Percentiles rank a stretch among this genome's conserved stretches.
Evolutionary conservation across 2,329 filamentous ascomycete genomes (phyloP).

Genomic region (Phialemoniopsis sp.): DNA sequence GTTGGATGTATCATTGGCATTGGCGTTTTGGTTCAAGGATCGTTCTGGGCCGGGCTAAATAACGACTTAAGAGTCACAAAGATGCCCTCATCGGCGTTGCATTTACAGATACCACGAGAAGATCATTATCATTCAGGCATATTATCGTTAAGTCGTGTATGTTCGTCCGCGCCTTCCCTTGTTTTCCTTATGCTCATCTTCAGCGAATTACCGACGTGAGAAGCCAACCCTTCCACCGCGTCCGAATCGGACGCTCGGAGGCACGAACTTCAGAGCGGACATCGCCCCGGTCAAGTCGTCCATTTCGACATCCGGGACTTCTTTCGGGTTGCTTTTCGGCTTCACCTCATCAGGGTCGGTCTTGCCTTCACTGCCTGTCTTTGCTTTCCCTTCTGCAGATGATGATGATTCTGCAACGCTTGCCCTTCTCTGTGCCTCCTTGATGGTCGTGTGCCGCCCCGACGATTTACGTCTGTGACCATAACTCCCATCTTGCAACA

Average conservation of each 20-base stretch:
- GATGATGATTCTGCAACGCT: no score
- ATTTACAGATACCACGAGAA: no score
- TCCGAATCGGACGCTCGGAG: constrained; percentile 63
- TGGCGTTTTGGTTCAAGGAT: no score
- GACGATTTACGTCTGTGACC: constrained; percentile 44
- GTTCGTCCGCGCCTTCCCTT: not conserved
- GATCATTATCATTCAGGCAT: no score
- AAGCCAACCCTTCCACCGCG: constrained; percentile 50
- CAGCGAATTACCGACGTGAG: constrained; percentile 32
- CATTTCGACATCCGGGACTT: constrained; percentile 47
- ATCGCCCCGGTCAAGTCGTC: constrained; percentile 62
- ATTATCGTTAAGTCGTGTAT: no score
- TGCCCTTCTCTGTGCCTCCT: constrained; percentile 15
- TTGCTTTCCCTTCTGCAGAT: no score
- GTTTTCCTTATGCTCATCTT: not conserved
- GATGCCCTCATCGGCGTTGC: no score
- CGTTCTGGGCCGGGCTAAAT: no score
- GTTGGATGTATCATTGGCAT: no score
- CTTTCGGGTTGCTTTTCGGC: no score
- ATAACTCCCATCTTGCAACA: constrained; percentile 56
- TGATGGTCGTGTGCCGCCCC: constrained; percentile 24
- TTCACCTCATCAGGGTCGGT: no score
- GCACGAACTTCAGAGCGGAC: constrained; percentile 69
- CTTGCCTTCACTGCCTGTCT: not conserved
- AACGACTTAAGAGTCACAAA: no score